A percentile compares a stretch with the other conserved stretches of the same genome.
phyloP scores from a whole-genome alignment of 2,329 filamentous ascomycete genomes.

The Exophiala sp. region DNA sequence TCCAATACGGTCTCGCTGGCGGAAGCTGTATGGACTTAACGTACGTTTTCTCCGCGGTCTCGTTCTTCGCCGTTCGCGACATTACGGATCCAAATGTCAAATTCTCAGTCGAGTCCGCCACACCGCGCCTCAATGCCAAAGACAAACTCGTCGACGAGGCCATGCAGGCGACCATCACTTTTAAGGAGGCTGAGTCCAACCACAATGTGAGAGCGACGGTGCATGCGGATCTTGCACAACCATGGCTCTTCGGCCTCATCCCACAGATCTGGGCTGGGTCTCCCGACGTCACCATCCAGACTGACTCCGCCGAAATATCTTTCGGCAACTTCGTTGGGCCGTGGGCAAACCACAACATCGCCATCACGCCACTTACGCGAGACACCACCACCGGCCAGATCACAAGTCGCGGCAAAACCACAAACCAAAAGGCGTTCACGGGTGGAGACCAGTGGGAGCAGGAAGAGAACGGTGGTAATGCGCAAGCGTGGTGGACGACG shows the following conservation, averaged over 20 bases:
- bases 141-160: slow-evolving; percentile 4
- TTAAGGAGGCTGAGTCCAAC: background rate
- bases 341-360: slow-evolving; percentile 3
- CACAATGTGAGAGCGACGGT: background rate
- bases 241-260: background rate
- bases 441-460: slow-evolving; percentile 7
- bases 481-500: slow-evolving; percentile 41
- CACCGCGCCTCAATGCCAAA: background rate
- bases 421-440: background rate
- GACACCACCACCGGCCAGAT: background rate
- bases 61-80: slow-evolving; percentile 5
- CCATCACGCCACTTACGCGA: slow-evolving; percentile 1
- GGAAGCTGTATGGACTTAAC: slow-evolving; percentile 14
- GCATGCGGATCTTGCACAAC: background rate
- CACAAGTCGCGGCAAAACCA: background rate
- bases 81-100: slow-evolving; percentile 1
- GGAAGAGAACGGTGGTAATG: background rate
- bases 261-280: background rate
- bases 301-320: slow-evolving; percentile 5
- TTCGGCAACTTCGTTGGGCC: slow-evolving; percentile 9
- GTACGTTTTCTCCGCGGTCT: slow-evolving; percentile 8
- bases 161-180: background rate
- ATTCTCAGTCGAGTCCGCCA: slow-evolving; percentile 3
- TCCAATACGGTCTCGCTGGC: slow-evolving; percentile 15
- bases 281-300: slow-evolving; percentile 5